Conservation (phyloP, 2,329 filamentous ascomycete species). For the Penicillium digitatum region DNA sequence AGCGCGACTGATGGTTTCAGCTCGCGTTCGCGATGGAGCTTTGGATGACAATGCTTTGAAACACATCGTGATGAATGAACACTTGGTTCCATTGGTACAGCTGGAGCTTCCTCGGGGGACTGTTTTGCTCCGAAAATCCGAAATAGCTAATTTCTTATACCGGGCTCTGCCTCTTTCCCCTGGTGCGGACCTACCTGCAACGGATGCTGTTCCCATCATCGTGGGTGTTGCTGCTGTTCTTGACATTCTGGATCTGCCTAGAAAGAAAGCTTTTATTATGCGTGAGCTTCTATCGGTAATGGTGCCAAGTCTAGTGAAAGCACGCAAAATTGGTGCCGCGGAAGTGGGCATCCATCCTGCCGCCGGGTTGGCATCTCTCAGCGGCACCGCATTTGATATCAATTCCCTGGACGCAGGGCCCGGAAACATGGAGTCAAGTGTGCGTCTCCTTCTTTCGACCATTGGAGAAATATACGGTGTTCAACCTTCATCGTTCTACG, state of each 20-base stretch:
- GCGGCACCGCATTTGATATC: constrained; percentile 47
- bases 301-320: constrained; percentile 80
- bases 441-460: constrained; percentile 37
- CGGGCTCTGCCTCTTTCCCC: constrained; percentile 65
- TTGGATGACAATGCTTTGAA: constrained; percentile 52
- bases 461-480: constrained; percentile 42
- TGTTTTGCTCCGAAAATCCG: constrained; percentile 53
- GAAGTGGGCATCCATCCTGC: constrained; percentile 94
- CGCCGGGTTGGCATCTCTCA: constrained; percentile 73
- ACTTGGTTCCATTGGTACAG: constrained; percentile 35
- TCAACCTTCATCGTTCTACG: constrained; percentile 35
- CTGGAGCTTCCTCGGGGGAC: constrained; percentile 36
- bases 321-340: constrained; percentile 87
- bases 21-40: constrained; percentile 50
- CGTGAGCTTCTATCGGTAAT: constrained; percentile 79
- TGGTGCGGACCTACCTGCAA: constrained; percentile 60
- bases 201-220: constrained; percentile 73
- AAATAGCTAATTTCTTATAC: constrained; percentile 63
- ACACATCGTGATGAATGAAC: constrained; percentile 56
- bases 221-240: constrained; percentile 86
- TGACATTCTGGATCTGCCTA: constrained; percentile 69
- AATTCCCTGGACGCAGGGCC: constrained; percentile 42
- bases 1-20: constrained; percentile 50
- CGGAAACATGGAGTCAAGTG: constrained; percentile 42
- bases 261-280: constrained; percentile 88